Percentiles rank a stretch among this genome's conserved stretches.
Conservation (phyloP, 345 rosid species). For the Iberis pinnata region DNA sequence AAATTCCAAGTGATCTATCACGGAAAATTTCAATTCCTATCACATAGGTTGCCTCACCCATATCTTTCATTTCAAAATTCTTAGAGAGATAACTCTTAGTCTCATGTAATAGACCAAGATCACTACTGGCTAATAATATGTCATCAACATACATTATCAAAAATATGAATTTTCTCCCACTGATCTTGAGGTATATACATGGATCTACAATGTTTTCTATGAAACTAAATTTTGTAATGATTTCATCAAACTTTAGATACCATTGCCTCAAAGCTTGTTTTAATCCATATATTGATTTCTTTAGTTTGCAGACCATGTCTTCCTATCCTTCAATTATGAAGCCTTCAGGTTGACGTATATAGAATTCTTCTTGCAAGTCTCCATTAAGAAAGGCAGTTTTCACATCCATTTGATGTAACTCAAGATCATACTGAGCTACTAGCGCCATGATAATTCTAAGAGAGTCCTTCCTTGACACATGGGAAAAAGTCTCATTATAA, state of each 20-base stretch:
- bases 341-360: background rate
- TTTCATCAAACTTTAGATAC: conserved; percentile 5
- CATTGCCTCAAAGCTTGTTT: conserved; percentile 8
- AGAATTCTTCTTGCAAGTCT: background rate
- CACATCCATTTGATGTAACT: conserved; percentile 15
- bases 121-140: background rate
- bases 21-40: background rate
- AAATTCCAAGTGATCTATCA: background rate
- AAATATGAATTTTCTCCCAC: background rate
- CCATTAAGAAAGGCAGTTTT: conserved; percentile 1
- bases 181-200: background rate
- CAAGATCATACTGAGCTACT: background rate
- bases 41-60: background rate
- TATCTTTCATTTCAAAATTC: background rate
- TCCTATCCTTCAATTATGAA: conserved; percentile 4
- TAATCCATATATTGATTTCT: conserved; percentile 12
- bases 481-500: conserved; percentile 1
- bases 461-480: background rate
- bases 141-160: background rate
- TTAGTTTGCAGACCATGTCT: conserved; percentile 7
- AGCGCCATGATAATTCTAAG: background rate
- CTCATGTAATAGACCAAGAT: background rate
- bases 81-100: background rate
- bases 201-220: background rate
- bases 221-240: background rate